A percentile compares a stretch with the other conserved stretches of the same genome.
These are phyloP conservation scores for Quercus lobata DNA, from an alignment of 331 rosid species.

Conservation along the genomic window DNA sequence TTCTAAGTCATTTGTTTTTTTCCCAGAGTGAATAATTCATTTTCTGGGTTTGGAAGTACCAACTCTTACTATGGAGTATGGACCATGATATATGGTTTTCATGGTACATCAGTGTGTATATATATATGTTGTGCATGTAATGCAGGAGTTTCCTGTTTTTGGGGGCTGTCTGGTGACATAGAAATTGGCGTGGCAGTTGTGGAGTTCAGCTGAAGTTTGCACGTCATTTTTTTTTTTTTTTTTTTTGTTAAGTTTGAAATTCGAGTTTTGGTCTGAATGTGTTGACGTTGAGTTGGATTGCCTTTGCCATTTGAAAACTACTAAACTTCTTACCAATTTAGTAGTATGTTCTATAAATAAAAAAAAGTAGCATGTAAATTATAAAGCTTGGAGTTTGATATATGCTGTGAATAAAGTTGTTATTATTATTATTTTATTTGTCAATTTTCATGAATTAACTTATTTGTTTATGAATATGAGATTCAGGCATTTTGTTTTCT, in stretches of 20 bases:
- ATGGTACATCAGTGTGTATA: not conserved
- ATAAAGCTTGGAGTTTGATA: no score
- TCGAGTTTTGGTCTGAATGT: not conserved
- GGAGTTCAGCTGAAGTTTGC: not conserved
- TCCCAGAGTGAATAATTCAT: not conserved
- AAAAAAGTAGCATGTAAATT: no score
- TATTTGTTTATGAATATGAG: no score
- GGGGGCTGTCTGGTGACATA: not conserved
- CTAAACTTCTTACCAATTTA: not conserved
- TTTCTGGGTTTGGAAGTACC: constrained; percentile 9
- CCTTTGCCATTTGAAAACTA: not conserved
- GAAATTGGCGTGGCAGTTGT: not conserved
- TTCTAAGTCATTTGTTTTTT: not conserved
- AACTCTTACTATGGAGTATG: not conserved
- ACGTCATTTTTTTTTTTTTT: no score
- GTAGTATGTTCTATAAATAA: not conserved
- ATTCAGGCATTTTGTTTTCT: no score
- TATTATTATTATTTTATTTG: no score
- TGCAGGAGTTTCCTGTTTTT: not conserved
- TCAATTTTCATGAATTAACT: no score
- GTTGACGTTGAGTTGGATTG: not conserved
- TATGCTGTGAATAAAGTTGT: no score
- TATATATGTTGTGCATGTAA: not conserved
- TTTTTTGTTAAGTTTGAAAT: not conserved
- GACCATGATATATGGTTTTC: not conserved